Evolutionary conservation across 108 stramenopile species (phyloP), one percentile per base, ranked within the genome.

Genomic region (Nitzschia palea): DNA sequence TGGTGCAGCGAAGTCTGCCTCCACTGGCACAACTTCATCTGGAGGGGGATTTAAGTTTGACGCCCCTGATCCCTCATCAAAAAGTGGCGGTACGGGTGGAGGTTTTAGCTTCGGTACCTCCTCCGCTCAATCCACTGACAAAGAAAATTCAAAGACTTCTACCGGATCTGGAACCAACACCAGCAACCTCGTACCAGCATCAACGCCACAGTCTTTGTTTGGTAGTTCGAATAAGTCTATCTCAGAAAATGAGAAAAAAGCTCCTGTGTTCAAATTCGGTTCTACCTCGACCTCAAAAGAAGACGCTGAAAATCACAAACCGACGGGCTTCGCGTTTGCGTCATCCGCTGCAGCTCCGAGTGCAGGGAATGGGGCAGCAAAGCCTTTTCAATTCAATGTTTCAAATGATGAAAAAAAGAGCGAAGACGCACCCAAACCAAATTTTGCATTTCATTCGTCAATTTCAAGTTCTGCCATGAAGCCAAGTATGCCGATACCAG

Each of bases 81-180:
- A n/a, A n/a, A n/a, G n/a, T n/a, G n/a, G n/a, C 42, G 12, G 55
- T n/a, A 3, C 52, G 20, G 20, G 52, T 18, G 58, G 59, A 36
- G 73, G 65, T 0, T 74, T 74, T 62, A 25, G 50, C 1, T 74
- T 67, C 62, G 73, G 73, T 18, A 35, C 26, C 10, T 44, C 56
- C 36, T 5, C 68, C 12, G 68, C 53, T 22, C 30, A 51, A n/a
- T n/a, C n/a, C n/a, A n/a, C n/a, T n/a, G n/a, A n/a, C n/a, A n/a
- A n/a, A n/a, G n/a, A n/a, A n/a, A n/a, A n/a, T n/a, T n/a, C n/a
- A n/a, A n/a, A n/a, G n/a, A n/a, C n/a, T n/a, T n/a, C n/a, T n/a
- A n/a, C n/a, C n/a, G n/a, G n/a, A n/a, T n/a, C n/a, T n/a, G n/a
- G n/a, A n/a, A n/a, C n/a, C n/a, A n/a, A n/a, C n/a, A n/a, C n/a